Evolutionary conservation across 2,329 filamentous ascomycete genomes (phyloP), one percentile per base, ranked within the genome.

Genomic region (Cladophialophora exuberans): DNA sequence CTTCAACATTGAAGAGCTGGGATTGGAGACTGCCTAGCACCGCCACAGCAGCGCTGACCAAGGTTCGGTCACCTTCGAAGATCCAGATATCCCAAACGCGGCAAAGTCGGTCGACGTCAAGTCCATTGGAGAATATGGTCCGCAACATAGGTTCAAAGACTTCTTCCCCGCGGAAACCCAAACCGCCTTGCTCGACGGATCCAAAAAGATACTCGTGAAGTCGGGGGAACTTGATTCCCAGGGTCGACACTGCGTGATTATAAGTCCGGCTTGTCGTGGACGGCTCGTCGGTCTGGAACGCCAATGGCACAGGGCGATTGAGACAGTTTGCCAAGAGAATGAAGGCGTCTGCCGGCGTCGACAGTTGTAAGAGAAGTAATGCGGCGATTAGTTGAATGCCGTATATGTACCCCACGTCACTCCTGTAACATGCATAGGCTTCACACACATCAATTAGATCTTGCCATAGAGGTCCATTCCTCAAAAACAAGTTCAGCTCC

Each of bases 401-500:
- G 60, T 78, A 77, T 49, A 81, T 75, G 59, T 83, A 84, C 49
- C 83, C 81, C 33, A 86, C 79, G 62, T 86, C 83, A 45, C 79
- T 79, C 58, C 83, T 80, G 67, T 86, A 86, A 73, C 83, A 81
- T 7, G 80, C 78, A 67, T 85, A 86, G 23, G 83, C 83, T 60
- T 83, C 77, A 57, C 84, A 76, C 7, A 86, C 78, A 64, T 85
- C 76, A 20, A 81, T 72, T 18, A 86, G 72, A 11, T 78, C 77
- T 26, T 79, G 72, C 57, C 83, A 79, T 20, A 84, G 69, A 2
- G 82, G 80, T 5, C 77, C 78, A 11, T 77, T 76, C 41, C 73
- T 70, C 43, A 79, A 75, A 66, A 85, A 86, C 59, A 85, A 76
- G 58, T 79, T 78, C 43, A 84, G 70, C 30, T 84, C 81, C 0